phyloP scores from a whole-genome alignment of 176 grass and related monocot species.

The Triticum dicoccoides region DNA sequence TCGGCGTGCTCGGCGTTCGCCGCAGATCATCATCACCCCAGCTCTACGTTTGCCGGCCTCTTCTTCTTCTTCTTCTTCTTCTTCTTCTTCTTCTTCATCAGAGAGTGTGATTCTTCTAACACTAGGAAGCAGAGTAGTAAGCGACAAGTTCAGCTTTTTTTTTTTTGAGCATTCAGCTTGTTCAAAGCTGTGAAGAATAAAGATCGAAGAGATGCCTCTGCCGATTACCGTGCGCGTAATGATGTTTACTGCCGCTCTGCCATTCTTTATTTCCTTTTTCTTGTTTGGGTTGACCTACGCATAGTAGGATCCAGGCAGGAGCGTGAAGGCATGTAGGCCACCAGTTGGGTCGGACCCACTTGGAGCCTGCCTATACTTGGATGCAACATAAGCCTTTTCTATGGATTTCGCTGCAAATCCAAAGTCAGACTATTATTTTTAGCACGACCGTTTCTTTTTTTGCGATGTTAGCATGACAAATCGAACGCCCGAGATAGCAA shows the following conservation, averaged over 20 bases:
- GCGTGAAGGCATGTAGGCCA: neutral
- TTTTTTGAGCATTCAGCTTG: neutral
- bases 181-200: neutral
- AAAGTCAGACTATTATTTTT: too few species aligned
- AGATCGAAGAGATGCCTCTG: conserved; percentile 1
- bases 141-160: neutral
- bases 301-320: neutral
- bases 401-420: too few species aligned
- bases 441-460: too few species aligned
- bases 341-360: neutral
- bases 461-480: too few species aligned
- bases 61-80: too few species aligned
- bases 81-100: too few species aligned
- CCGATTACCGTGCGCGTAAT: neutral
- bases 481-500: too few species aligned
- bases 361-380: neutral
- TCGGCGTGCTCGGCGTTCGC: neutral
- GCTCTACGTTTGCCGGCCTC: neutral
- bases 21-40: neutral
- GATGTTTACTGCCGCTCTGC: conserved; percentile 17
- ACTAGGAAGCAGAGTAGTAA: neutral
- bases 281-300: conserved; percentile 28
- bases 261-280: neutral
- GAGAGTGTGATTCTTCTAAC: too few species aligned
- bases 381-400: neutral